Base-by-base conservation (phyloP, 2,329 filamentous ascomycete genomes). In the Parastagonospora avenae region DNA sequence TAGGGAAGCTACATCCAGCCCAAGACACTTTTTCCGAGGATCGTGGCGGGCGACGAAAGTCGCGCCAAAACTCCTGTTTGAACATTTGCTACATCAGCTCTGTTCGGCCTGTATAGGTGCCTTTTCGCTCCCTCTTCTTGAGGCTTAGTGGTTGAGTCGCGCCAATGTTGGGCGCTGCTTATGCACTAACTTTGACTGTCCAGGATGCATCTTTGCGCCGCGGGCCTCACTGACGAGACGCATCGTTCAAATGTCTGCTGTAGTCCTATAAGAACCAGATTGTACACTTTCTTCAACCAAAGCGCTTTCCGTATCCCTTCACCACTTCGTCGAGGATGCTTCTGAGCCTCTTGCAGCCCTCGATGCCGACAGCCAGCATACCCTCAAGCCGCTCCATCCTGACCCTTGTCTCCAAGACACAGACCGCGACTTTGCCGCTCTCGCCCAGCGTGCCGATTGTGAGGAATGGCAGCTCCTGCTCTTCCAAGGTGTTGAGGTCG, bases 351-450 rank as follows among this genome's bases (percentile, higher is more conserved):
- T 88, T 91, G 74, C 93, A 97, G 4, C 92, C 94, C 71, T 97
- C 92, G 42, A 97, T 86, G 0, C 89, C 93, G 1, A 96, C 91
- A 0, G 90, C 91, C 63, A 99, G 77, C 92, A 99, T 96, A 1
- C 90, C 90, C 77, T 99, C 93, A 52, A 97, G 71, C 50, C 92
- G 83, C 50, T 82, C 82, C 57, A 89, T 85, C 74, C 95, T 89
- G n/a, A 96, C 87, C 41, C 91, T 85, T 47, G 88, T 94, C 80
- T 97, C 94, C 81, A 95, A 90, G 10, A 92, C 83, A 57, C 96
- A 76, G 6, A 92, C 88, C 2, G 85, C 86, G 2, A 97, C 87
- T 63, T 86, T 87, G 68, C 93, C 90, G 41, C 81, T 85, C 5
- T 80, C 82, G 1, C 90, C 89, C 15, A 91, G 78, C 2, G 92